A percentile compares a stretch with the other conserved stretches of the same genome.
Conservation (phyloP, 768 basidiomycete species). For the Mycena albidolilacea region DNA sequence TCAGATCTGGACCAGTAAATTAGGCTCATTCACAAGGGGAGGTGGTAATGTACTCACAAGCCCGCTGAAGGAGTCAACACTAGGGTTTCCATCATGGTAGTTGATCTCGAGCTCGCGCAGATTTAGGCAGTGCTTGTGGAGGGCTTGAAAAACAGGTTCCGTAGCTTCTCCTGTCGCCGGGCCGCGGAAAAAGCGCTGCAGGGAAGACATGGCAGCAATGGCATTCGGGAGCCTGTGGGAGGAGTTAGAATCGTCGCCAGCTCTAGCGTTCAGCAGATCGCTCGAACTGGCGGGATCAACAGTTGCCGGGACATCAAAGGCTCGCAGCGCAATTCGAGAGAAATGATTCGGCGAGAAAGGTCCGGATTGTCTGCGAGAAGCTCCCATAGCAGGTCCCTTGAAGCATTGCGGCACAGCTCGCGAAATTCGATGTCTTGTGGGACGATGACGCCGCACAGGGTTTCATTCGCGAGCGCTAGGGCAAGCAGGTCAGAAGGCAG, state of each 20-base stretch:
- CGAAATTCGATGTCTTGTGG: conserved; percentile 7
- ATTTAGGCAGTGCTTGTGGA: not conserved
- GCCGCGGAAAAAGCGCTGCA: not conserved
- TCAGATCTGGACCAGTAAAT: not conserved
- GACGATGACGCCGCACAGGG: conserved; percentile 1
- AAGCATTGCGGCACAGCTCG: conserved; percentile 3
- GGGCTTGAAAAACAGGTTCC: not conserved
- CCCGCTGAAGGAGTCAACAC: not conserved
- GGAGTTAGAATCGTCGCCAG: not conserved
- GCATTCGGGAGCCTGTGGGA: not conserved
- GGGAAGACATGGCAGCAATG: not conserved
- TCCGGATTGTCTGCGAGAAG: not conserved
- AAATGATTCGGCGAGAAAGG: not conserved
- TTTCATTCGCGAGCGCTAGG: not conserved
- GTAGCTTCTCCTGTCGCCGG: not conserved
- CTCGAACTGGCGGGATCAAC: not conserved
- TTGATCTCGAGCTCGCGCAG: not conserved
- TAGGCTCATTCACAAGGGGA: not conserved
- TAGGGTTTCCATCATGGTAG: not conserved
- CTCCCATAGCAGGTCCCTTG: not conserved
- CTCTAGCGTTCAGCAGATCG: not conserved
- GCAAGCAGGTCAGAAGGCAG: not conserved
- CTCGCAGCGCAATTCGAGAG: not conserved
- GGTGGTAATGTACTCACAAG: not conserved
- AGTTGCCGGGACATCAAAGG: not conserved